Base-by-base conservation (phyloP, 768 basidiomycete species). In the Mycena maculata region DNA sequence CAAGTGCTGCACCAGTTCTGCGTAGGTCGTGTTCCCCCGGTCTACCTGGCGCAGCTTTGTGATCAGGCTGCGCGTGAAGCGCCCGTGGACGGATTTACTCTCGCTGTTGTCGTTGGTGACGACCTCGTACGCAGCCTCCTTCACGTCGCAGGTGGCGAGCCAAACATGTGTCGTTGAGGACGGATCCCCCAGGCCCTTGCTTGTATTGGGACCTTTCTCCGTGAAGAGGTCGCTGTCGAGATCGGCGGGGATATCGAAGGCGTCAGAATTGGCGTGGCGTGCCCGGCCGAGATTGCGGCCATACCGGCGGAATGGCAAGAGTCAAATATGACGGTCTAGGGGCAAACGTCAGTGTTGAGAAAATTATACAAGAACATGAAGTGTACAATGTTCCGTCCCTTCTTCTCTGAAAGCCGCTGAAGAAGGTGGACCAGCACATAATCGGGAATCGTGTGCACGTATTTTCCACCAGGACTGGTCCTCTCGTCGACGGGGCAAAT, bases 261-360 rank as follows among this genome's bases (percentile, higher is more conserved):
- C 9, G 25, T 33, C 25, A 23, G 36, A 39, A 22, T 33, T 33
- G 36, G 53, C 53, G 13, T 18, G 10, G 1, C 53, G 53, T 7
- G 30, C 23, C 8, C 12, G 31, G 53, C 53, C 53, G 23, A 33
- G 23, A 7, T 33, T 15, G n/a, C n/a, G n/a, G n/a, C n/a, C n/a
- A n/a, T n/a, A n/a, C n/a, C n/a, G n/a, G n/a, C n/a, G n/a, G 53
- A 55, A 38, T 55, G 53, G 38, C 53, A 55, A n/a, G 53, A 55
- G 23, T 55, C 53, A 22, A 39, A 33, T 38, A 55, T 55, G 53
- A 41, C 53, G 38, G 53, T 41, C 53, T 55, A 11, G 15, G 15
- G 10, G 25, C 23, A 18, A n/a, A 39, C 12, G 23, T 55, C 38
- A 20, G 7, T 39, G n/a, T 15, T 33, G 38, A 27, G 12, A 33